phyloP scores from a whole-genome alignment of 2,329 filamentous ascomycete genomes.

The Emergomyces africanus region DNA sequence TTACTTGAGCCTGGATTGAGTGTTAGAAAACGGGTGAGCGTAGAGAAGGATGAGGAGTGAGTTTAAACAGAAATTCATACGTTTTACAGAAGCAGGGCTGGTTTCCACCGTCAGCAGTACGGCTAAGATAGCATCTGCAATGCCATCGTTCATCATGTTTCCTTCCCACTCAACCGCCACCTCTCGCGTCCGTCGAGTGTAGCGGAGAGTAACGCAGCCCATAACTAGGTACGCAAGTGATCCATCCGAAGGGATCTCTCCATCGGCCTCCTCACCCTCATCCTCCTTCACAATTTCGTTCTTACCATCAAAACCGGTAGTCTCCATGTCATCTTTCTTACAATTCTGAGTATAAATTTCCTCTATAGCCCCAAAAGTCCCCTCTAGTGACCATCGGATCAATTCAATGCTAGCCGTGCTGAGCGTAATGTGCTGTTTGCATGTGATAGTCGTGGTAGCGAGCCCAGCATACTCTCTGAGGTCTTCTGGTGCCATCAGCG shows the following conservation, averaged over 20 bases:
- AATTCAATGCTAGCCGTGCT: constrained; percentile 81
- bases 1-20: constrained; percentile 43
- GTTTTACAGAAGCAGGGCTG: constrained; percentile 87
- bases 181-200: constrained; percentile 57
- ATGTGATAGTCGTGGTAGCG: constrained; percentile 86
- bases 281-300: constrained; percentile 17
- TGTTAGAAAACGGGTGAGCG: constrained; percentile 13
- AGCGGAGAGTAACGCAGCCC: constrained; percentile 78
- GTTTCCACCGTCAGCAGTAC: constrained; percentile 86
- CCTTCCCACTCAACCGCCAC: constrained; percentile 95
- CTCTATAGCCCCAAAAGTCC: constrained; percentile 82
- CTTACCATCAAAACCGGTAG: background rate
- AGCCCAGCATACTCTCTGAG: constrained; percentile 93
- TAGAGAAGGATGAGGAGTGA: constrained; percentile 7
- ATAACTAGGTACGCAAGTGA: constrained; percentile 54
- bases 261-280: constrained; percentile 33
- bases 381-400: constrained; percentile 86
- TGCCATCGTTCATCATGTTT: constrained; percentile 93
- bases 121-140: constrained; percentile 93
- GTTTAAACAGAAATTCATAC: constrained; percentile 36
- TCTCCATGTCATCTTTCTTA: constrained; percentile 16
- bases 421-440: constrained; percentile 79
- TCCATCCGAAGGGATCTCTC: constrained; percentile 29
- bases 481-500: constrained; percentile 92
- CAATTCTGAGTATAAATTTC: constrained; percentile 19